Evolutionary conservation across 768 basidiomycete genomes (phyloP).

Genomic region (Harrya chromipes): DNA sequence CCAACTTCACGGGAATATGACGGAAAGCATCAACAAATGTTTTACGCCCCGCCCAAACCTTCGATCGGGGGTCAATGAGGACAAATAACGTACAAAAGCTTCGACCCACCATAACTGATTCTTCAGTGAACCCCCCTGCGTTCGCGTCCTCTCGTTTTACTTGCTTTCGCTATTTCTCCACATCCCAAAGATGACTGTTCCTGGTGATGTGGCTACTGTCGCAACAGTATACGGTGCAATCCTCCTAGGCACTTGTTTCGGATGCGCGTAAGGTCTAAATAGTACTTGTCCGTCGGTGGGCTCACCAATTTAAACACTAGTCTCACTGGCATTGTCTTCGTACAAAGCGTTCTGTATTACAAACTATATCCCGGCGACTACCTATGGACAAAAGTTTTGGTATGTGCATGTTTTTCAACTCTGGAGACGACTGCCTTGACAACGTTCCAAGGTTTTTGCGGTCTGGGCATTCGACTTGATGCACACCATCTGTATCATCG

Average conservation of each 20-base stretch:
- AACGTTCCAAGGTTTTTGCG: slow-evolving; percentile 17
- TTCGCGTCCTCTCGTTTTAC: slow-evolving; percentile 31
- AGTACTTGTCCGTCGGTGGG: not conserved
- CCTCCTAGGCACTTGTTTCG: slow-evolving; percentile 31
- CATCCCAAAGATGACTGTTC: slow-evolving; percentile 10
- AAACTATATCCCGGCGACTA: slow-evolving; percentile 31
- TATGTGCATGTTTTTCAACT: not conserved
- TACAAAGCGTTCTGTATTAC: slow-evolving; percentile 30
- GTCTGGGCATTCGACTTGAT: slow-evolving; percentile 30
- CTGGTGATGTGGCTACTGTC: slow-evolving; percentile 32
- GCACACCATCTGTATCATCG: slow-evolving; percentile 29
- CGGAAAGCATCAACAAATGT: slow-evolving; percentile 13
- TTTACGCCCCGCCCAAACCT: slow-evolving; percentile 11
- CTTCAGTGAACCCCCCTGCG: slow-evolving; percentile 23
- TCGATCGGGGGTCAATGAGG: slow-evolving; percentile 28
- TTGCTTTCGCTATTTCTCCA: not conserved
- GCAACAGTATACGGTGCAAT: slow-evolving; percentile 32
- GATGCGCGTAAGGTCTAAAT: slow-evolving; percentile 19
- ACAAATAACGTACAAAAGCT: slow-evolving; percentile 35
- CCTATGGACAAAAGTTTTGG: slow-evolving; percentile 27
- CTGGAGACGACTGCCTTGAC: not conserved
- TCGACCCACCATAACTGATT: not conserved
- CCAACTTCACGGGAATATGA: slow-evolving; percentile 2
- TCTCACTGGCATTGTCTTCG: slow-evolving; percentile 32
- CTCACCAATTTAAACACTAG: slow-evolving; percentile 16